Evolutionary conservation across 495 filamentous ascomycete genomes (phyloP).

Genomic region (Aspergillus haitiensis): DNA sequence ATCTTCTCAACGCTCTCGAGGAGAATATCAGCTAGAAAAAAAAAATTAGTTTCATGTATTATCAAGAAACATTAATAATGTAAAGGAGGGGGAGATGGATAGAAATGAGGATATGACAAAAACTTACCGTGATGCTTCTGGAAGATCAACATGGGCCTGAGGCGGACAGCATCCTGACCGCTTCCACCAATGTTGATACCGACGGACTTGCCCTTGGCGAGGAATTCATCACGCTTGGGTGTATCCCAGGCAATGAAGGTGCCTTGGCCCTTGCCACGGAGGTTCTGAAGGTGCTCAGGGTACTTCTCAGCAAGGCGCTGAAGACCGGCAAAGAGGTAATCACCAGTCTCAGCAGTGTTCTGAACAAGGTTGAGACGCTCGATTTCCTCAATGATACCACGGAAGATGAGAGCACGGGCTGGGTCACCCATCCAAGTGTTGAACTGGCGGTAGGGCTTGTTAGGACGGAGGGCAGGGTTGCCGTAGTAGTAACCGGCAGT

Average conservation of each 20-base stretch:
- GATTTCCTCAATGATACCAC: slow-evolving; percentile 88
- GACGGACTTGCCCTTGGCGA: slow-evolving; percentile 68
- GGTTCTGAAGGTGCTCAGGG: slow-evolving; percentile 81
- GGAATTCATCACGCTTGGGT: slow-evolving; percentile 79
- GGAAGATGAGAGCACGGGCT: slow-evolving; percentile 83
- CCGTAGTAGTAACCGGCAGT: slow-evolving; percentile 97
- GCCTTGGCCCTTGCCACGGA: slow-evolving; percentile 90
- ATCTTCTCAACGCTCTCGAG: slow-evolving; percentile 76
- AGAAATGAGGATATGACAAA: too few species aligned
- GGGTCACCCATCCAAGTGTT: slow-evolving; percentile 99
- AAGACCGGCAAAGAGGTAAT: slow-evolving; percentile 76
- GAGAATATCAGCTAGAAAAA: slow-evolving; percentile 56
- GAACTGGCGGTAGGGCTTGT: slow-evolving; percentile 99
- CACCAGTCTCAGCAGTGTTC: slow-evolving; percentile 78
- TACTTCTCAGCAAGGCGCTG: slow-evolving; percentile 68
- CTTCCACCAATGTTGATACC: slow-evolving; percentile 94
- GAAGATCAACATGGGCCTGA: slow-evolving; percentile 96
- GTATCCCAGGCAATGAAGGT: slow-evolving; percentile 98
- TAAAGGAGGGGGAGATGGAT: slow-evolving; percentile 10
- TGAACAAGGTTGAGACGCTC: slow-evolving; percentile 75
- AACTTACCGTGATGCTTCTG: slow-evolving; percentile 82
- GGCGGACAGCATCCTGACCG: slow-evolving; percentile 74
- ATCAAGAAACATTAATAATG: neutral
- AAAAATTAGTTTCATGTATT: slow-evolving; percentile 23
- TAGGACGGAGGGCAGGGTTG: slow-evolving; percentile 83